Base-by-base conservation (phyloP, 352 stramenopile genomes). In the Pythium dissimile region DNA sequence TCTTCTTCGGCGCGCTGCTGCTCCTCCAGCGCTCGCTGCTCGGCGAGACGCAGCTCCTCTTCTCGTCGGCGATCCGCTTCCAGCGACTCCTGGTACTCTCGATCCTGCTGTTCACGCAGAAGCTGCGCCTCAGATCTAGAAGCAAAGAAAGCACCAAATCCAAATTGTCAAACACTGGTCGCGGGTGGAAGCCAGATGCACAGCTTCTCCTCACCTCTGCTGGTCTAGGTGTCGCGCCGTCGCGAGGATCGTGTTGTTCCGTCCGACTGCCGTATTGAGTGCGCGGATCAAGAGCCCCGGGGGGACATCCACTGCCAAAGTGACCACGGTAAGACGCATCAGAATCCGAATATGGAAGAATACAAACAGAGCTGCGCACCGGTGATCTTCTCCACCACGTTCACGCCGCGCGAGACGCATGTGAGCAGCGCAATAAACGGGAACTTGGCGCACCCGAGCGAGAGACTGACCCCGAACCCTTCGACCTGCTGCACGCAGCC, bases 101-200 rank as follows among this genome's bases (percentile, higher is more conserved):
- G 64, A 75, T 98, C 92, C 67, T 98, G 94, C 59, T 98, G 88
- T 57, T 96, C 78, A 1, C 94, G 84, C 5, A 98, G 69, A 28
- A 92, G 69, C 45, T 88, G 73, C 45, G 93, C 77, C 67, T 98
- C 91, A 48, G 80, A 80, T 21, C 75, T 84, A 35, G 1, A 28
- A 13, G 30, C 24, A 52, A 49, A 38, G 24, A 18, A 42, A 39
- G 27, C 28, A 55, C 8, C 5, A 44, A 8, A 3, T 44, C 2
- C 5, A 15, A 5, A 39, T 5, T 39, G 32, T 11, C 4, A 39
- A 41, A 41, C 13, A 15, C n/a, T n/a, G n/a, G n/a, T n/a, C n/a
- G n/a, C n/a, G n/a, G n/a, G n/a, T n/a, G 3, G 37, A 23, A 26
- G 10, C 18, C 16, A 5, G 16, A 58, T 20, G 9, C 1, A 20